phyloP scores from a whole-genome alignment of 306 rosid species.

The Prunus padus region DNA sequence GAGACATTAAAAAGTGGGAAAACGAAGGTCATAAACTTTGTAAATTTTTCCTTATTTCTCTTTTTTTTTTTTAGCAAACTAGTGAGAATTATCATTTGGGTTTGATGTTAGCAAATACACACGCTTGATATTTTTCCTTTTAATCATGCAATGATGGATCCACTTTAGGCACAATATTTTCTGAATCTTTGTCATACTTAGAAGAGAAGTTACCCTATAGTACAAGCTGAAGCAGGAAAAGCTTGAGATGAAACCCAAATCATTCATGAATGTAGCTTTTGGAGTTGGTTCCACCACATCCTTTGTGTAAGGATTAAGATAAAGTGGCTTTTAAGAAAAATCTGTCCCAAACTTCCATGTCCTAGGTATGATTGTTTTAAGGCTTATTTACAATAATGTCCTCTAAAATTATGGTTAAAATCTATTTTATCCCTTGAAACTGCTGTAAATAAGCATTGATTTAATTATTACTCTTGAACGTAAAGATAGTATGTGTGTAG shows the following conservation, averaged over 20 bases:
- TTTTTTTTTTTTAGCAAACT: not conserved
- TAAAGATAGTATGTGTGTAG: too few species aligned
- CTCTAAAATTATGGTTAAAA: too few species aligned
- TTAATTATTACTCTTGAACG: slow-evolving; percentile 21
- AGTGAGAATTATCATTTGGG: slow-evolving; percentile 29
- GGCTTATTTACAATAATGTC: too few species aligned
- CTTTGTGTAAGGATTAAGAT: slow-evolving; percentile 28
- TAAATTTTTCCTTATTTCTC: not conserved
- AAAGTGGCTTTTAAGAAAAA: slow-evolving; percentile 22
- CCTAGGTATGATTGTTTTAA: slow-evolving; percentile 18
- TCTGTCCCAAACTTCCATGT: slow-evolving; percentile 15
- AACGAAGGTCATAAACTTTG: not conserved
- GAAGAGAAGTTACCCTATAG: slow-evolving; percentile 76
- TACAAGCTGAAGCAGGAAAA: slow-evolving; percentile 16
- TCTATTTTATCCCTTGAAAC: accelerated
- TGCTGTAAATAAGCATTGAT: not conserved
- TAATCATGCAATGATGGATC: slow-evolving; percentile 30
- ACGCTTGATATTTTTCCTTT: slow-evolving; percentile 22
- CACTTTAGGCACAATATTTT: slow-evolving; percentile 42
- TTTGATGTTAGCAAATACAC: slow-evolving; percentile 30
- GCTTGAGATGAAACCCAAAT: slow-evolving; percentile 29
- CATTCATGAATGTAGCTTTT: slow-evolving; percentile 29
- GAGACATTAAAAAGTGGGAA: not conserved
- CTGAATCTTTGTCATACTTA: slow-evolving; percentile 88
- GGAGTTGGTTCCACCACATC: slow-evolving; percentile 12